phyloP scores from a whole-genome alignment of 164 flowering plant species.

The Stephania yunnanensis region DNA sequence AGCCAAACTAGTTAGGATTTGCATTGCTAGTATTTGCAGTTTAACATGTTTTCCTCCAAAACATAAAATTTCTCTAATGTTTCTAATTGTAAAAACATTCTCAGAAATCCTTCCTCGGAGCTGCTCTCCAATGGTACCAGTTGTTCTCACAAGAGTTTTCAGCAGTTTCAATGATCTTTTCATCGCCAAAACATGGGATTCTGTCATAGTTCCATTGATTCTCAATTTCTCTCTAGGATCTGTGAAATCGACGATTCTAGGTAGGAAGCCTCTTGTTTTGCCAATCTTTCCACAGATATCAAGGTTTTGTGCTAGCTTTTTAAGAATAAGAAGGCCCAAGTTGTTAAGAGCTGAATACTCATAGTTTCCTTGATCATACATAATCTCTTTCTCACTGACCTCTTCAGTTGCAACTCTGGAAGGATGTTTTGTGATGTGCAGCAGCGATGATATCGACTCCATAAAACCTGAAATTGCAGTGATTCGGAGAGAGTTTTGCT shows the following conservation, averaged over 20 bases:
- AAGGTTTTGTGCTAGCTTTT: conserved; percentile 77
- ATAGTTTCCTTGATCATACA: conserved; percentile 38
- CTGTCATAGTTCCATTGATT: conserved; percentile 26
- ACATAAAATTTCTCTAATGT: conserved; percentile 68
- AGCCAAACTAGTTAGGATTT: conserved; percentile 66
- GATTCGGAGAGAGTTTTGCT: conserved; percentile 70
- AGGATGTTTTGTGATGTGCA: conserved; percentile 33
- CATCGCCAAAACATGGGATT: conserved; percentile 48
- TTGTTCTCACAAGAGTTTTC: conserved; percentile 70
- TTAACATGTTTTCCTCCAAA: conserved; percentile 60
- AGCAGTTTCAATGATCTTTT: conserved; percentile 68
- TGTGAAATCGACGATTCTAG: conserved; percentile 73
- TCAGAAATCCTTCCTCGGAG: conserved; percentile 73
- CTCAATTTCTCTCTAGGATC: conserved; percentile 54
- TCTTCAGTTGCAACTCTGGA: conserved; percentile 41
- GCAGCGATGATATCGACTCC: conserved; percentile 88
- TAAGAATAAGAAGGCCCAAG: conserved; percentile 77
- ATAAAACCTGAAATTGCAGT: conserved; percentile 88
- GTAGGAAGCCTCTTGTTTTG: conserved; percentile 73
- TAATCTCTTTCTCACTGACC: conserved; percentile 42
- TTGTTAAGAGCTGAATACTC: conserved; percentile 66
- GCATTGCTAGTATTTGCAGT: conserved; percentile 62
- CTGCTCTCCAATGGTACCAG: conserved; percentile 65
- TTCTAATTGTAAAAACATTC: conserved; percentile 77
- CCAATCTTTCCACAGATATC: conserved; percentile 94